phyloP scores from a whole-genome alignment of 2,329 filamentous ascomycete genomes.

The Penicillium sp. region DNA sequence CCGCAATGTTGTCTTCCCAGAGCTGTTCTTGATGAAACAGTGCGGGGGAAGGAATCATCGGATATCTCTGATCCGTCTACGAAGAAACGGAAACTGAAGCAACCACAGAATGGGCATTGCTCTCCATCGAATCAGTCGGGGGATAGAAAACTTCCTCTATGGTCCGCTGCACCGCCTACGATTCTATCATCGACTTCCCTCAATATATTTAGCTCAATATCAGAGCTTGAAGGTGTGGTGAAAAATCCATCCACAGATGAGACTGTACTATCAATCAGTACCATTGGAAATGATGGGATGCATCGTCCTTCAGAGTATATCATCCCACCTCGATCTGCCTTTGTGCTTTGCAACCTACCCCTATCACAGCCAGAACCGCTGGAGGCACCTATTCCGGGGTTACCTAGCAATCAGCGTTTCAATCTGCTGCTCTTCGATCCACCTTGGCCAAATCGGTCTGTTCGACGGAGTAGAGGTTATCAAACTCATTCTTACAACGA shows the following conservation, averaged over 20 bases:
- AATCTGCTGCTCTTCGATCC: conserved; percentile 62
- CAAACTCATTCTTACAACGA: conserved; percentile 32
- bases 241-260: conserved; percentile 31
- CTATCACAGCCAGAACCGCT: conserved; percentile 12
- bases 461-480: conserved; percentile 53
- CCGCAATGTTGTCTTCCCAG: conserved; percentile 37
- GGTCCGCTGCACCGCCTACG: conserved; percentile 24
- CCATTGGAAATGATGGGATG: neutral
- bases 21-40: conserved; percentile 5
- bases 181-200: conserved; percentile 32
- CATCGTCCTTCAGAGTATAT: conserved; percentile 20
- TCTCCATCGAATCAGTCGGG: neutral
- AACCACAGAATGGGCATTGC: neutral
- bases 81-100: neutral
- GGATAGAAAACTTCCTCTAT: neutral
- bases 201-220: conserved; percentile 31
- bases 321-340: conserved; percentile 52
- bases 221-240: conserved; percentile 26
- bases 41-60: neutral
- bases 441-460: conserved; percentile 64
- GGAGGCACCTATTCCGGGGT: conserved; percentile 25
- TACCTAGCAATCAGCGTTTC: conserved; percentile 44
- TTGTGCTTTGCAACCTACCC: conserved; percentile 44
- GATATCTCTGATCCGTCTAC: neutral
- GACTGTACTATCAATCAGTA: conserved; percentile 9